These are phyloP conservation scores for Fusarium sulawesiense DNA, from an alignment of 2,329 filamentous ascomycete genomes.

Conservation along the genomic window DNA sequence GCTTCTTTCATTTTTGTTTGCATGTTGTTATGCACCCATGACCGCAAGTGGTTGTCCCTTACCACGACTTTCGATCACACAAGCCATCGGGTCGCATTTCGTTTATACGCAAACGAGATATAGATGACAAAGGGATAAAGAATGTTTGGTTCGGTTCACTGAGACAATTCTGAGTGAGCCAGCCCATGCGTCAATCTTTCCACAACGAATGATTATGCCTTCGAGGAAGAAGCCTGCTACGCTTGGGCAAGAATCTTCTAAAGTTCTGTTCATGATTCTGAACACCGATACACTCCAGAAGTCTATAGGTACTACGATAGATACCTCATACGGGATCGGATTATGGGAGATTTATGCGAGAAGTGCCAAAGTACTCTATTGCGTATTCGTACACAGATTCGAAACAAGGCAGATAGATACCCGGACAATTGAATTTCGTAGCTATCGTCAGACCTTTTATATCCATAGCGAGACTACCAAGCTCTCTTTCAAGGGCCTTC, in stretches of 20 bases:
- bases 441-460: background rate
- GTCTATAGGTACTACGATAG: fast-evolving
- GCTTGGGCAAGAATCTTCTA: background rate
- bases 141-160: background rate
- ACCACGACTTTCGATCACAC: background rate
- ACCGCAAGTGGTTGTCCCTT: background rate
- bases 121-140: background rate
- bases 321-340: background rate
- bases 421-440: background rate
- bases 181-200: background rate
- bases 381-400: background rate
- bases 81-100: background rate
- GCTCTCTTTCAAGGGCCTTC: background rate
- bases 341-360: background rate
- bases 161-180: background rate
- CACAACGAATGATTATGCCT: background rate
- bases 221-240: background rate
- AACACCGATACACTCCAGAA: fast-evolving
- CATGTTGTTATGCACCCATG: background rate
- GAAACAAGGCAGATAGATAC: background rate
- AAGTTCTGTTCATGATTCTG: background rate
- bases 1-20: background rate
- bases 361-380: background rate
- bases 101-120: fast-evolving
- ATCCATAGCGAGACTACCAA: background rate